These are phyloP conservation scores for Aspergillus ustus DNA, from an alignment of 2,329 filamentous ascomycete genomes.

Conservation along the genomic window DNA sequence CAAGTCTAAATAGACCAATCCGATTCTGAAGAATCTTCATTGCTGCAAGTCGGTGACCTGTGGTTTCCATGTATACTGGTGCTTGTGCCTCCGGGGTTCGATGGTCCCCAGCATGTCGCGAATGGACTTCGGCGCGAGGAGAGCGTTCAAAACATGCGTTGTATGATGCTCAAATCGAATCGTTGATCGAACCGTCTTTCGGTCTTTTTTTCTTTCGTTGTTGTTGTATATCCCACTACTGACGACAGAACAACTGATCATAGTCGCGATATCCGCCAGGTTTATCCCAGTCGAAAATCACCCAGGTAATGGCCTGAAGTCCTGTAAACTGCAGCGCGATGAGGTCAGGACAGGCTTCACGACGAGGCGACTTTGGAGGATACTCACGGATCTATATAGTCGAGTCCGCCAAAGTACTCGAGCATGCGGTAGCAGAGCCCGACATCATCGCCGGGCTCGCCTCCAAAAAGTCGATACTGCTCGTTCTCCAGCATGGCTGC, in stretches of 20 bases:
- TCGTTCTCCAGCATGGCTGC: slow-evolving; percentile 42
- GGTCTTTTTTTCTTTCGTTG: neutral
- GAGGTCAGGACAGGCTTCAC: slow-evolving; percentile 11
- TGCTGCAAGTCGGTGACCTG: slow-evolving; percentile 49
- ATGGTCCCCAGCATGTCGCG: slow-evolving; percentile 18
- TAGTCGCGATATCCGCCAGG: slow-evolving; percentile 3
- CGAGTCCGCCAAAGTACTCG: slow-evolving; percentile 54
- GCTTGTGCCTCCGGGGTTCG: slow-evolving; percentile 24
- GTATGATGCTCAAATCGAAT: slow-evolving; percentile 14
- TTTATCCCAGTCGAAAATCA: slow-evolving; percentile 24
- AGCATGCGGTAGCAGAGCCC: slow-evolving; percentile 54
- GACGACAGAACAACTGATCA: neutral
- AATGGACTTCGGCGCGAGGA: slow-evolving; percentile 12
- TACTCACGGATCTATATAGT: slow-evolving; percentile 52
- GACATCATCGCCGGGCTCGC: slow-evolving; percentile 49
- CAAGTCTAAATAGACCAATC: slow-evolving; percentile 47
- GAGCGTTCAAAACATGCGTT: neutral
- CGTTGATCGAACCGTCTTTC: slow-evolving; percentile 8
- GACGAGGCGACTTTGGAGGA: neutral
- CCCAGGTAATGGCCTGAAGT: slow-evolving; percentile 31
- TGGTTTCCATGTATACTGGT: slow-evolving; percentile 35
- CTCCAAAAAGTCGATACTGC: slow-evolving; percentile 52
- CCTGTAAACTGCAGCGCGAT: slow-evolving; percentile 15
- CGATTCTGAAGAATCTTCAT: slow-evolving; percentile 43
- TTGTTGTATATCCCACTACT: slow-evolving; percentile 7